Evolutionary conservation across 202 grass and related monocot species (phyloP), one percentile per base, ranked within the genome.

Genomic region (Hordeum pubiflorum): DNA sequence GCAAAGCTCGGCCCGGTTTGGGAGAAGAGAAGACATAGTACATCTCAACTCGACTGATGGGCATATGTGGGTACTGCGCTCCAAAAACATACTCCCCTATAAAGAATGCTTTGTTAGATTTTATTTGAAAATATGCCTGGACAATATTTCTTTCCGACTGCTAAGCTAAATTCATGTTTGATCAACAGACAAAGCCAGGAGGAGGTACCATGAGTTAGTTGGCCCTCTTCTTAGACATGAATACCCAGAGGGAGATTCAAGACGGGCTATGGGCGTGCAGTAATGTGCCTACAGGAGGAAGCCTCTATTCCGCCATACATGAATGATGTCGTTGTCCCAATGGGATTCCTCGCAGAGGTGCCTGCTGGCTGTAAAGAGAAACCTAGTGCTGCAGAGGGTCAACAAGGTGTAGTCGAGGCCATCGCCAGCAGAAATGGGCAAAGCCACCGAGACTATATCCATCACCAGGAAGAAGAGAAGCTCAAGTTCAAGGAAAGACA

Each of bases 31-130:
- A 80, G 44, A 48, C 4, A 48, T 15, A 48, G 44, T 15, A 82
- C 15, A 87, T 85, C 72, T 84, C 91, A 40, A 84, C 90, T 40
- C 74, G 84, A 57, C 79, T 86, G 62, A 94, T 94, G 95, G 92
- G 86, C 48, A 94, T 84, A 31, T 91, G 86, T 50, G 92, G 95
- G 18, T 93, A 94, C 44, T 92, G 88, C n/a, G 86, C 90, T 67
- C 90, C 92, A 4, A 90, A 97, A 86, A 29, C 46, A 6, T 20
- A 21, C 8, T 79, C 27, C 32, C 32, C 8, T 20, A 8, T 46
- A 50, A 31, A 18, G 37, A 72, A 41, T 18, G 13, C 4, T 54
- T 43, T 12, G 60, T 78, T 58, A 69, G 5, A 66, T 61, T 76
- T 62, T 70, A 84, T 3, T 59, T 7, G 34, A 78, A 78, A 20